These are phyloP conservation scores for Lichtheimia hyalospora DNA, from an alignment of 371 early-diverging fungal genomes.

Conservation along the genomic window DNA sequence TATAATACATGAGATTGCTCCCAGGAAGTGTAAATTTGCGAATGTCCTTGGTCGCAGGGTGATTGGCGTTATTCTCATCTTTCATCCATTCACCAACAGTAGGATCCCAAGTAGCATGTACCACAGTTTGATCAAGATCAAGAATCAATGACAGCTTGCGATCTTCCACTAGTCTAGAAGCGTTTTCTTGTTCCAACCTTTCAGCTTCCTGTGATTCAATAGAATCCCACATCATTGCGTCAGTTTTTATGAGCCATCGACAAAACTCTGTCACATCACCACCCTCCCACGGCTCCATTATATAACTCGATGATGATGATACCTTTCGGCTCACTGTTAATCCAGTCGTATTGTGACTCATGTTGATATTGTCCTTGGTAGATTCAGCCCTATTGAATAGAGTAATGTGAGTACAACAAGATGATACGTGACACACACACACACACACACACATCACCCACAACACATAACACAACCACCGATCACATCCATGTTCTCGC, in stretches of 20 bases:
- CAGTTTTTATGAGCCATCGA: not conserved
- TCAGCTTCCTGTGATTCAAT: slow-evolving; percentile 69
- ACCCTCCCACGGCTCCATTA: no score
- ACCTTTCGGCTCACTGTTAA: slow-evolving; percentile 70
- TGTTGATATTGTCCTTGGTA: slow-evolving; percentile 54
- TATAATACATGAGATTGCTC: slow-evolving; percentile 69
- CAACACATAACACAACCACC: not conserved
- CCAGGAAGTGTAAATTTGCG: slow-evolving; percentile 74
- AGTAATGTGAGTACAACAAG: not conserved
- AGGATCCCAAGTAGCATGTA: slow-evolving; percentile 93
- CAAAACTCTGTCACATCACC: not conserved
- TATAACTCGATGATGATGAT: slow-evolving; percentile 4
- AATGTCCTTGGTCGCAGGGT: slow-evolving; percentile 65
- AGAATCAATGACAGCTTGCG: slow-evolving; percentile 92
- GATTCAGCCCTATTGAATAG: slow-evolving; percentile 13
- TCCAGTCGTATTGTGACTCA: slow-evolving; percentile 78
- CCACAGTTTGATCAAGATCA: slow-evolving; percentile 98
- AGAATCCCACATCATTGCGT: not conserved
- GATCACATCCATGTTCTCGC: no score
- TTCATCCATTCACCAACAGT: slow-evolving; percentile 80
- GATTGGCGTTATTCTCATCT: slow-evolving; percentile 68
- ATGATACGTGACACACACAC: slow-evolving; percentile 19
- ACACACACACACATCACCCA: not conserved
- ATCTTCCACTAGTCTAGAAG: slow-evolving; percentile 61
- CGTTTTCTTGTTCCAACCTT: slow-evolving; percentile 72